Evolutionary conservation across 164 flowering plant species (phyloP).

Genomic region (Echeveria elegans): DNA sequence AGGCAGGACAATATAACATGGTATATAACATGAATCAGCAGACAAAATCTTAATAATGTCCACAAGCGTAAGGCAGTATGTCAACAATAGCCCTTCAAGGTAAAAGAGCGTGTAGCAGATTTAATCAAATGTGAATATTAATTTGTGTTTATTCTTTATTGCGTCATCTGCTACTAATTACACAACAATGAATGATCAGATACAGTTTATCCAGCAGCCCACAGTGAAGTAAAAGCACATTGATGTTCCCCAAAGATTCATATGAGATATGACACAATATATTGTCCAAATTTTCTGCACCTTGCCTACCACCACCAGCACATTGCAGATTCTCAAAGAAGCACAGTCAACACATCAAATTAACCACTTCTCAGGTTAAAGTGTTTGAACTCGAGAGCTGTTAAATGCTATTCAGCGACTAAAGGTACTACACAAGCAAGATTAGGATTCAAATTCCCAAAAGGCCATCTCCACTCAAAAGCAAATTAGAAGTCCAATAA

Average conservation of each 20-base stretch:
- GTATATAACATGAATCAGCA: neutral
- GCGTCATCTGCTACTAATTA: neutral
- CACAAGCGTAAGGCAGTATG: neutral
- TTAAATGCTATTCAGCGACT: neutral
- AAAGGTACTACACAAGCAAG: neutral
- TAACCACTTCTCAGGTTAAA: neutral
- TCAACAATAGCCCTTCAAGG: neutral
- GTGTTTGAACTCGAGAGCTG: neutral
- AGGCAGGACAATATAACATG: no score
- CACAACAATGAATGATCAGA: neutral
- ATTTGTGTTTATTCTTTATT: neutral
- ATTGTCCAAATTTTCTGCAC: no score
- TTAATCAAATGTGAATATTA: neutral
- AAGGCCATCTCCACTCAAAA: neutral
- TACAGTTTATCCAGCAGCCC: neutral
- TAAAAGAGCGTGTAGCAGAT: neutral
- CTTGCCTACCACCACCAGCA: no score
- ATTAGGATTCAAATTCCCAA: neutral
- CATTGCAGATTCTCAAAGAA: neutral
- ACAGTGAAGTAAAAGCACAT: neutral
- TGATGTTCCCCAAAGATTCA: neutral
- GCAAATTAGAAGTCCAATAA: neutral
- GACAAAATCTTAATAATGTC: neutral
- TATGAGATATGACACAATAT: no score
- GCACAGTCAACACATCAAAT: neutral